phyloP scores from a whole-genome alignment of 441 rosid species.

The Rhodomyrtus psidioides region DNA sequence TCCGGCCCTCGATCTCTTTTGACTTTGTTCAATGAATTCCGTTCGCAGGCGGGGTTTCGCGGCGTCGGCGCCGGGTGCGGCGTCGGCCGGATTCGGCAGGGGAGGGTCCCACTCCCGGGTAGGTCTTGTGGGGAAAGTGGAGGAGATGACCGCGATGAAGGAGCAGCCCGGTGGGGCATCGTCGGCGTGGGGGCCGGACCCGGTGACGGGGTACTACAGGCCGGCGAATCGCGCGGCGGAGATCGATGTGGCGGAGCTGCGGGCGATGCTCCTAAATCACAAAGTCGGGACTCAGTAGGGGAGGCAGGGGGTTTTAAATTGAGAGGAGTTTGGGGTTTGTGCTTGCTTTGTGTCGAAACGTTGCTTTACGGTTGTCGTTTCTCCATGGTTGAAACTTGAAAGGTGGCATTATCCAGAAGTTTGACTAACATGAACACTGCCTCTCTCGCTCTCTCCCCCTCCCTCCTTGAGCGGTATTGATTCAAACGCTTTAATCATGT shows the following conservation, averaged over 20 bases:
- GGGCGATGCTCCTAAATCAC: conserved; percentile 47
- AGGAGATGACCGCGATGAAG: conserved; percentile 16
- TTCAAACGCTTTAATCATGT: no score
- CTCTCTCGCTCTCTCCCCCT: no score
- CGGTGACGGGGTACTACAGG: conserved; percentile 63
- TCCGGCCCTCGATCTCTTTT: neutral
- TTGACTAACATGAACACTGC: no score
- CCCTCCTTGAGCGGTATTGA: no score
- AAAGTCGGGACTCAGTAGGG: conserved; percentile 24
- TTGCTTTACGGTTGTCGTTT: neutral
- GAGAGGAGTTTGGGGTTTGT: neutral
- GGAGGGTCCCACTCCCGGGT: conserved; percentile 25
- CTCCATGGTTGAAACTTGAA: neutral
- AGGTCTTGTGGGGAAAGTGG: conserved; percentile 26
- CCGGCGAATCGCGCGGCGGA: conserved; percentile 40
- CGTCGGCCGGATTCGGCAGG: conserved; percentile 11
- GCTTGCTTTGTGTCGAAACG: neutral
- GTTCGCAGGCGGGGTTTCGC: conserved; percentile 34
- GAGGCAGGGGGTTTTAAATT: neutral
- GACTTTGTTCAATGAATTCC: neutral
- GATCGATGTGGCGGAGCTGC: conserved; percentile 63
- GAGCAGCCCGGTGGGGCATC: conserved; percentile 24
- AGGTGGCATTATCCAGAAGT: no score
- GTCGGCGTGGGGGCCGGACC: conserved; percentile 65
- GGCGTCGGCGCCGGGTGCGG: conserved; percentile 18